Conservation (phyloP, 2,329 filamentous ascomycete species). For the Colletotrichum chrysophilum region DNA sequence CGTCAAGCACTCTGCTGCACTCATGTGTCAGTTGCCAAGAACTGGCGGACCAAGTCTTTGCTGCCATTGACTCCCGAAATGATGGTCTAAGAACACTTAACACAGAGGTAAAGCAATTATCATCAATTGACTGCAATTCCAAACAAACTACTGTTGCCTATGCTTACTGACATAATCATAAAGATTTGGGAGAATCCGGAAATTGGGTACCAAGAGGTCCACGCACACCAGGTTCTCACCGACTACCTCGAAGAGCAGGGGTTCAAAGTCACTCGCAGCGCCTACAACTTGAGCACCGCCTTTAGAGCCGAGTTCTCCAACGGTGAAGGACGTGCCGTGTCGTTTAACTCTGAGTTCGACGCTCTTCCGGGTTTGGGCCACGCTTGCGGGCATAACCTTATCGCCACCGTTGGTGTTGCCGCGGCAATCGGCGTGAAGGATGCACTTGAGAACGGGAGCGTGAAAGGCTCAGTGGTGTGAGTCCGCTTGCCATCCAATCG, state of each 20-base stretch:
- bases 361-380: conserved; percentile 40
- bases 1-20: background rate
- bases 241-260: conserved; percentile 37
- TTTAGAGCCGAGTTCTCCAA: conserved; percentile 45
- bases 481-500: background rate
- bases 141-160: rapidly evolving
- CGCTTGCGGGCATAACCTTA: conserved; percentile 37
- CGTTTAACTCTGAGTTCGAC: conserved; percentile 43
- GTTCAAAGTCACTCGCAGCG: conserved; percentile 44
- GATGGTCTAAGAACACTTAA: background rate
- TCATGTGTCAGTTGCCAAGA: background rate
- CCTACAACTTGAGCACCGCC: conserved; percentile 46
- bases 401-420: conserved; percentile 34
- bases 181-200: background rate
- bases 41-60: background rate
- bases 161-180: background rate
- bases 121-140: too few species aligned
- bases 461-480: background rate
- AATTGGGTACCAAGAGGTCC: conserved; percentile 39
- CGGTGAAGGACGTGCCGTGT: conserved; percentile 41
- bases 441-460: background rate
- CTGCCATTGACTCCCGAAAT: background rate
- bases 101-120: background rate
- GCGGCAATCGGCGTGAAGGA: conserved; percentile 34
- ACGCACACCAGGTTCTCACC: conserved; percentile 45